Evolutionary conservation across 106 monocot genomes (phyloP), one percentile per base, ranked within the genome.

Genomic region (Hemerocallis citrina): DNA sequence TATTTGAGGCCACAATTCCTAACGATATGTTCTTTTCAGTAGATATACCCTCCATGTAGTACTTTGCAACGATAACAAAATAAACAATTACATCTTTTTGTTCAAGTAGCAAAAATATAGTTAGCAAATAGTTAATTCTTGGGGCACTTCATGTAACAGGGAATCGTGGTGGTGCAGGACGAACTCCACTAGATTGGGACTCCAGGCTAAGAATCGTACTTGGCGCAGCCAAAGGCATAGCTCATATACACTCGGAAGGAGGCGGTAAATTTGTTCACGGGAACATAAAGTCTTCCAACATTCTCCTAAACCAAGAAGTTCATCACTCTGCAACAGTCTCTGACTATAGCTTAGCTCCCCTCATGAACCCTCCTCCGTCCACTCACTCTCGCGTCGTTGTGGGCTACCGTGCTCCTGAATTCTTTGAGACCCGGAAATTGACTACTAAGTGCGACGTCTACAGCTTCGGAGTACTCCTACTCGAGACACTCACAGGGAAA

Each of bases 201-300:
- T 74, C 76, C 23, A 65, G 85, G 17, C 31, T 85, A 4, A 80
- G 42, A 66, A 74, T 85, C 33, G 66, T 67, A 42, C 56, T 85
- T 7, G 85, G 85, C 37, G 77, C 77, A 19, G 77, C 85, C 28
- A 62, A 77, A 43, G 85, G 85, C 44, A 64, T 85, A 33, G 71
- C 80, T 5, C 56, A 39, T 39, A 63, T 85, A 34, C 85, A 85
- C 59, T 43, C 64, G 1, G 69, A 77, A 50, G 69, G 48, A 54
- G 64, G 59, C 25, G 74, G 77, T n/a, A 77, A 74, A 54, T 61
- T 80, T 39, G 69, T 71, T 40, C 85, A 85, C 24, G 85, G 85
- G 13, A 85, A 85, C 64, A 74, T 85, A 12, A 85, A 85, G 63
- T 61, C 85, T 10, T 68, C 85, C 22, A 85, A 85, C 34, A 49